Evolutionary conservation across 2,329 filamentous ascomycete genomes (phyloP).

Genomic region (Alternaria sp.): DNA sequence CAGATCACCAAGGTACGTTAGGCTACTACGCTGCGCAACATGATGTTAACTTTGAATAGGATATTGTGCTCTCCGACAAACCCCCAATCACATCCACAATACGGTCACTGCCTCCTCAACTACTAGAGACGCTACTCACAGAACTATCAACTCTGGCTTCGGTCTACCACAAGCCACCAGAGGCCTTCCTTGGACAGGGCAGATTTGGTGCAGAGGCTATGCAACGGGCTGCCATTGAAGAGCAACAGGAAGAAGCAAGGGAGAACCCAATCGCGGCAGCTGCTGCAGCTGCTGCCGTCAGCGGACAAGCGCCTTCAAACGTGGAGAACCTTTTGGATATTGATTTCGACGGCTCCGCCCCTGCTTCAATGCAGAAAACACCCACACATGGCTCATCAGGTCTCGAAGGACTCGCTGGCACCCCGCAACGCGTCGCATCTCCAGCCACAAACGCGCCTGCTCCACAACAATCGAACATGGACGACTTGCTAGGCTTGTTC

Average conservation of each 20-base stretch:
- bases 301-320: conserved; percentile 70
- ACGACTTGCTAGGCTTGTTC: conserved; percentile 79
- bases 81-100: conserved; percentile 95
- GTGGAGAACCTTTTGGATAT: conserved; percentile 95
- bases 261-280: conserved; percentile 94
- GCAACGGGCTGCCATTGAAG: conserved; percentile 93
- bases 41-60: conserved; percentile 53
- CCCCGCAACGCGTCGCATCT: conserved; percentile 72
- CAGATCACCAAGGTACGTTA: conserved; percentile 78
- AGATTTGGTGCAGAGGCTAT: conserved; percentile 93
- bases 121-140: conserved; percentile 87
- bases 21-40: not conserved
- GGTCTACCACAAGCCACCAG: conserved; percentile 97
- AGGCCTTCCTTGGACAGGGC: conserved; percentile 97
- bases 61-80: conserved; percentile 90
- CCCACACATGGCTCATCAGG: conserved; percentile 58
- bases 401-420: conserved; percentile 64
- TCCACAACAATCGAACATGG: conserved; percentile 67
- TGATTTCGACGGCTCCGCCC: conserved; percentile 91
- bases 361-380: conserved; percentile 79
- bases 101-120: conserved; percentile 78
- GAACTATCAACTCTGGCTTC: conserved; percentile 95
- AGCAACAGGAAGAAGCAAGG: conserved; percentile 87
- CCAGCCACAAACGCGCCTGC: conserved; percentile 58
- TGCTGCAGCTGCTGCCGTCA: conserved; percentile 68